Evolutionary conservation across 2,329 filamentous ascomycete genomes (phyloP).

Genomic region (Thielaviopsis cerberus): DNA sequence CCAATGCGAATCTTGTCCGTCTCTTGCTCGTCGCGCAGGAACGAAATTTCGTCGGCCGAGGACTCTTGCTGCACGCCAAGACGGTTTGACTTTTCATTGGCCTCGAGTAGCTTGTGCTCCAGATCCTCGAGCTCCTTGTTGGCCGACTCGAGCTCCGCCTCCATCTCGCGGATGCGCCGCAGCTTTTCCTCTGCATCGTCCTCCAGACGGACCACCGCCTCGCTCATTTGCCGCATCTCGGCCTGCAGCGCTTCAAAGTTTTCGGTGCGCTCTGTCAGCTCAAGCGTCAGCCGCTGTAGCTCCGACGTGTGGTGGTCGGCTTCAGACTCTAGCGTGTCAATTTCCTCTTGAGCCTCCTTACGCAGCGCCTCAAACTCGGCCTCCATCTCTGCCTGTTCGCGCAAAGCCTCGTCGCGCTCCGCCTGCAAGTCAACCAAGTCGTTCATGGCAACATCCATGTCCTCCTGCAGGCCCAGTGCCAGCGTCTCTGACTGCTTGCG

Average conservation of each 20-base stretch:
- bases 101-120: constrained; percentile 66
- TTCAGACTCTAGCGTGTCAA: constrained; percentile 50
- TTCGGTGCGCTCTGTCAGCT: constrained; percentile 59
- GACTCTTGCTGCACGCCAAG: constrained; percentile 84
- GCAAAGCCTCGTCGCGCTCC: constrained; percentile 72
- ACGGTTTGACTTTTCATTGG: constrained; percentile 73
- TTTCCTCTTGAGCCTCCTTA: constrained; percentile 46
- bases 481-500: constrained; percentile 41
- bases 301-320: constrained; percentile 55
- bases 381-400: constrained; percentile 41
- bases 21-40: constrained; percentile 91
- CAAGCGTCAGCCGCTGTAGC: constrained; percentile 48
- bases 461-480: constrained; percentile 51
- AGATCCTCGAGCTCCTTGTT: constrained; percentile 75
- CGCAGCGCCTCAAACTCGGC: constrained; percentile 41
- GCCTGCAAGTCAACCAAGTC: constrained; percentile 62
- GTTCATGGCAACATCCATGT: constrained; percentile 60
- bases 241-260: constrained; percentile 82
- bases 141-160: constrained; percentile 64
- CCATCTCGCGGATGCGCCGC: constrained; percentile 61
- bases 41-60: constrained; percentile 79
- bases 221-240: constrained; percentile 83
- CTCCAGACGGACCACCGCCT: constrained; percentile 69
- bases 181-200: constrained; percentile 71
- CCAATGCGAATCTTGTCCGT: constrained; percentile 95